Evolutionary conservation across 2,329 filamentous ascomycete species (phyloP).

Genomic region (Pestalotiopsis fici): DNA sequence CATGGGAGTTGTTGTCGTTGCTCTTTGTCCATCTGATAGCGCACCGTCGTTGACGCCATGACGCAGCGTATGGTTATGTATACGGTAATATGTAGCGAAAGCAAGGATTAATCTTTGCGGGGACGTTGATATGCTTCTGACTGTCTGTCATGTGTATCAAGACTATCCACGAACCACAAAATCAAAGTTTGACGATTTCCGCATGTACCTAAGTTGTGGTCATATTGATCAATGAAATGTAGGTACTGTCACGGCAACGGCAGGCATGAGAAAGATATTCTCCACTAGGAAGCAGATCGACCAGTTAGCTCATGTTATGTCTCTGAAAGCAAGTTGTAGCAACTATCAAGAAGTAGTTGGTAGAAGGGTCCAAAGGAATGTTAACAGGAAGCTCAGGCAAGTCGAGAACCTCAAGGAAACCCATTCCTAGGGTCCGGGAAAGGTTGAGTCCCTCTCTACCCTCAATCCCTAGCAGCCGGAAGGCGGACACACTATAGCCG

Average conservation of each 20-base stretch:
- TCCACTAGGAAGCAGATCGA: constrained; percentile 26
- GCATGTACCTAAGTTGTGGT: constrained; percentile 22
- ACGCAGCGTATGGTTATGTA: constrained; percentile 9
- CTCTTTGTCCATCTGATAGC: constrained; percentile 31
- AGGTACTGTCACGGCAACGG: constrained; percentile 30
- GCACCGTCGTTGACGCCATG: constrained; percentile 31
- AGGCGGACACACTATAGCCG: neutral
- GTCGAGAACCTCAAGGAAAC: constrained; percentile 16
- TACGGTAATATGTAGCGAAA: constrained; percentile 10
- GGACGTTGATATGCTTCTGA: neutral
- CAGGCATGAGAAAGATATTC: constrained; percentile 25
- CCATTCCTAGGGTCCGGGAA: constrained; percentile 23
- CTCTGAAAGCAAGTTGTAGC: constrained; percentile 3
- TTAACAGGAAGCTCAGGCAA: constrained; percentile 22
- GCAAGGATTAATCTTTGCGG: neutral
- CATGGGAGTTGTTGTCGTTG: constrained; percentile 17
- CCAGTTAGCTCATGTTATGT: constrained; percentile 20
- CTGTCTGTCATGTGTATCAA: neutral
- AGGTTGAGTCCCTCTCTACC: neutral
- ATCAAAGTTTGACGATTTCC: constrained; percentile 16
- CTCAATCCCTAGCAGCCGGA: neutral
- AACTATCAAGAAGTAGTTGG: constrained; percentile 16
- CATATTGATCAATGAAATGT: constrained; percentile 31
- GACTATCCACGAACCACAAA: neutral
- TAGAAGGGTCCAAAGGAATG: constrained; percentile 26